Evolutionary conservation across 176 grass and related monocot genomes (phyloP).

Genomic region (Oryza meyeriana): DNA sequence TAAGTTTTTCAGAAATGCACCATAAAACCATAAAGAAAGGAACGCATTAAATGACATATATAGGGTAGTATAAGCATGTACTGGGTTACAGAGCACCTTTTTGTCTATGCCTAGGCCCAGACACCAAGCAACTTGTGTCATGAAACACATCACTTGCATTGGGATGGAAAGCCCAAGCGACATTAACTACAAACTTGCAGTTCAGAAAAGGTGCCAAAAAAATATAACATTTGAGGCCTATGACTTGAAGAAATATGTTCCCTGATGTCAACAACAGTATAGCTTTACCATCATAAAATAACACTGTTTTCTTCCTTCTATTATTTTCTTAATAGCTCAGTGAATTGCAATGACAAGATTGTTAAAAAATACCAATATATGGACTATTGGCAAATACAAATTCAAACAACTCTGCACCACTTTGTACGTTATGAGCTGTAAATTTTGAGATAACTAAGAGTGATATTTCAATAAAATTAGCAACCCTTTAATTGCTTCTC

Average conservation of each 20-base stretch:
- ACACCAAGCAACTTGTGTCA: not conserved
- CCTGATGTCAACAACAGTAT: not conserved
- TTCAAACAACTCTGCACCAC: not conserved
- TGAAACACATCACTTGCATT: not conserved
- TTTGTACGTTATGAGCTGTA: not conserved
- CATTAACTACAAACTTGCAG: not conserved
- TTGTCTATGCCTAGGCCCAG: not conserved
- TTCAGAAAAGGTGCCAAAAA: not conserved
- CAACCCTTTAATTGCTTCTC: not conserved
- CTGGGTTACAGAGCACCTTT: not conserved
- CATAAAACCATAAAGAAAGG: not conserved
- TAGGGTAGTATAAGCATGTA: not conserved
- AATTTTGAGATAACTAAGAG: not conserved
- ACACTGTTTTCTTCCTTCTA: not conserved
- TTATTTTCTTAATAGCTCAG: not conserved
- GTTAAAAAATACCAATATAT: not conserved
- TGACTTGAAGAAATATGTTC: not conserved
- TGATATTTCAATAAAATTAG: constrained; percentile 12
- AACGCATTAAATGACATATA: constrained; percentile 8
- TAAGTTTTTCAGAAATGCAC: constrained; percentile 10
- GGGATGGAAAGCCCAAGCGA: not conserved
- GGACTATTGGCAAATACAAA: not conserved
- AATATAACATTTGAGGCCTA: not conserved
- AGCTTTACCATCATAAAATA: constrained; percentile 3
- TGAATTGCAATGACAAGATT: not conserved